Evolutionary conservation across 2,329 filamentous ascomycete genomes (phyloP).

Genomic region (Arthrobotrys sphaeroides): DNA sequence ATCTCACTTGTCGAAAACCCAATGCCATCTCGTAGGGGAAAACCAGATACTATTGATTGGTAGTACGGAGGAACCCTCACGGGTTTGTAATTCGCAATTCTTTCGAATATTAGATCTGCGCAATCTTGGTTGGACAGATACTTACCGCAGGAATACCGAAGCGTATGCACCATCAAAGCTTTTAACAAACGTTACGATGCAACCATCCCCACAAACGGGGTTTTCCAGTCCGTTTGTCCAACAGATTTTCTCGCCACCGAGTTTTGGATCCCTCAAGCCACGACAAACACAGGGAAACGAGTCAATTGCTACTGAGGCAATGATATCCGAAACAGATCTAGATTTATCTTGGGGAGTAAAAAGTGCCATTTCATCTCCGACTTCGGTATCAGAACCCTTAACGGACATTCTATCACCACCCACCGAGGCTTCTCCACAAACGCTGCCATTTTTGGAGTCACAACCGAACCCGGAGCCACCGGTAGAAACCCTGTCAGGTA

Average conservation of each 20-base stretch:
- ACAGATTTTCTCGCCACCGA: not conserved
- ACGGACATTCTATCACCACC: too few species aligned
- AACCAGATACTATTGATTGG: slow-evolving; percentile 12
- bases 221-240: not conserved
- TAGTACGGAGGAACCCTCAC: not conserved
- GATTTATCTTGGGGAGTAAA: too few species aligned
- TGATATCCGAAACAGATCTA: too few species aligned
- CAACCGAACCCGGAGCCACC: too few species aligned
- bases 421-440: too few species aligned
- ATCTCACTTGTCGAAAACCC: not conserved
- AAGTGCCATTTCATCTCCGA: too few species aligned
- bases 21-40: slow-evolving; percentile 11
- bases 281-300: not conserved
- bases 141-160: not conserved
- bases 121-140: not conserved
- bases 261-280: not conserved
- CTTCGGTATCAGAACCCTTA: too few species aligned
- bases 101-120: slow-evolving; percentile 23
- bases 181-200: not conserved
- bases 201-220: not conserved
- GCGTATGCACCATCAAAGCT: not conserved
- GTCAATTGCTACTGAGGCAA: too few species aligned
- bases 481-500: too few species aligned
- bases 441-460: too few species aligned
- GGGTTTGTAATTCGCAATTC: not conserved